These are phyloP conservation scores for Claviceps sp. DNA, from an alignment of 2,329 filamentous ascomycete species.

Conservation along the genomic window DNA sequence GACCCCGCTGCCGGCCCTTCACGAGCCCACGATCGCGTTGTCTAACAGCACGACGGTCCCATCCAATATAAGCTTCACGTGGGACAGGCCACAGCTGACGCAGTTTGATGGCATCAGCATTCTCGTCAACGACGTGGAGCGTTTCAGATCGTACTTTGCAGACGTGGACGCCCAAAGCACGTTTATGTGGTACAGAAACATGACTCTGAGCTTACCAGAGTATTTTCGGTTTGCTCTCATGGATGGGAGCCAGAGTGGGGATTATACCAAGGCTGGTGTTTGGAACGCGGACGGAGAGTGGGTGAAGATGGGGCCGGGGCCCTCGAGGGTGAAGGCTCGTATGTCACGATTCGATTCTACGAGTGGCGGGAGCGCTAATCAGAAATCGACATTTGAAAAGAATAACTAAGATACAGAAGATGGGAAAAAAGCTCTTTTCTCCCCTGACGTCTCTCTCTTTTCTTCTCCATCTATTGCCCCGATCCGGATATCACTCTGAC, in stretches of 20 bases:
- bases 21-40: slow-evolving; percentile 32
- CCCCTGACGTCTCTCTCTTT: too few relatives aligned
- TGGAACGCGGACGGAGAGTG: slow-evolving; percentile 55
- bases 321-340: slow-evolving; percentile 30
- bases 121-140: slow-evolving; percentile 74
- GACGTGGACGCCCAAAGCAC: slow-evolving; percentile 29
- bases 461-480: too few relatives aligned
- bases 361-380: too few relatives aligned
- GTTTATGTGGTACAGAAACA: slow-evolving; percentile 48
- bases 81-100: slow-evolving; percentile 29
- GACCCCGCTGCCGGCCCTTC: slow-evolving; percentile 44
- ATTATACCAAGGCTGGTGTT: slow-evolving; percentile 63
- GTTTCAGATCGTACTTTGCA: slow-evolving; percentile 58
- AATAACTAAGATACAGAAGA: too few relatives aligned
- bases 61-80: slow-evolving; percentile 53
- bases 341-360: not conserved
- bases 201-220: slow-evolving; percentile 37
- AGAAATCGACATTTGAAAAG: too few relatives aligned
- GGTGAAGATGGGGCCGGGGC: slow-evolving; percentile 50
- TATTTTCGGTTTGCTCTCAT: slow-evolving; percentile 71
- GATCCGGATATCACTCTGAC: too few relatives aligned
- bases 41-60: slow-evolving; percentile 24
- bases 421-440: too few relatives aligned
- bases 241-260: slow-evolving; percentile 47
- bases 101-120: slow-evolving; percentile 65